phyloP scores from a whole-genome alignment of 2,329 filamentous ascomycete species.

The Verticillium dahliae region DNA sequence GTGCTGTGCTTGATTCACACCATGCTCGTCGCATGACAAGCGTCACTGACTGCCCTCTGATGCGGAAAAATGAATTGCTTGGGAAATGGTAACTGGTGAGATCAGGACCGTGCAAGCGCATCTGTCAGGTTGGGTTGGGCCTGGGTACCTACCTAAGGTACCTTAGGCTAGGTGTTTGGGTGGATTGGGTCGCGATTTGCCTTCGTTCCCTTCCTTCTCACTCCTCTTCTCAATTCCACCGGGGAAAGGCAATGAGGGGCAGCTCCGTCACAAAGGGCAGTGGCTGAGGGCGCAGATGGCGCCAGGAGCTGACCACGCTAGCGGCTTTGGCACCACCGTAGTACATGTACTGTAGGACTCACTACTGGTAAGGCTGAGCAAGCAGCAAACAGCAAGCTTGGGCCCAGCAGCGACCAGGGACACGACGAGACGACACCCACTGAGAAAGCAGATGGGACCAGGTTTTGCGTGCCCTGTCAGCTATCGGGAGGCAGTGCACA shows the following conservation, averaged over 20 bases:
- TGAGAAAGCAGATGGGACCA: background rate
- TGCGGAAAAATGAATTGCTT: too few species aligned
- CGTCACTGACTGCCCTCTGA: too few species aligned
- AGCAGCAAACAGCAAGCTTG: background rate
- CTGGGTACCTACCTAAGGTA: background rate
- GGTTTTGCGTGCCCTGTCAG: background rate
- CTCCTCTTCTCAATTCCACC: background rate
- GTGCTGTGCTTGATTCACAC: background rate
- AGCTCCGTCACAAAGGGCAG: background rate
- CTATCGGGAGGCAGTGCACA: background rate
- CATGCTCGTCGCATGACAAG: too few species aligned
- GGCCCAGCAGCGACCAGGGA: background rate
- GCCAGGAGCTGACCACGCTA: conserved; percentile 16
- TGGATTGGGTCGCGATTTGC: too few species aligned
- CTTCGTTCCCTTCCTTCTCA: background rate
- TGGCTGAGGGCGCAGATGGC: conserved; percentile 13
- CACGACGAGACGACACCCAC: background rate
- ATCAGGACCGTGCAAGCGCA: too few species aligned
- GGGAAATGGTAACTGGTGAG: background rate
- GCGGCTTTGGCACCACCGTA: conserved; percentile 8
- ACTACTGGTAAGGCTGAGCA: conserved; percentile 8
- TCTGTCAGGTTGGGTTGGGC: conserved; percentile 7
- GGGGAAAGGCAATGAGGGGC: background rate
- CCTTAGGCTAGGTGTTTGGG: too few species aligned
- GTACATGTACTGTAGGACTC: too few species aligned